Evolutionary conservation across 1,284 basidiomycete species (phyloP), one percentile per base, ranked within the genome.

Genomic region (Austroboletus rostrupii): DNA sequence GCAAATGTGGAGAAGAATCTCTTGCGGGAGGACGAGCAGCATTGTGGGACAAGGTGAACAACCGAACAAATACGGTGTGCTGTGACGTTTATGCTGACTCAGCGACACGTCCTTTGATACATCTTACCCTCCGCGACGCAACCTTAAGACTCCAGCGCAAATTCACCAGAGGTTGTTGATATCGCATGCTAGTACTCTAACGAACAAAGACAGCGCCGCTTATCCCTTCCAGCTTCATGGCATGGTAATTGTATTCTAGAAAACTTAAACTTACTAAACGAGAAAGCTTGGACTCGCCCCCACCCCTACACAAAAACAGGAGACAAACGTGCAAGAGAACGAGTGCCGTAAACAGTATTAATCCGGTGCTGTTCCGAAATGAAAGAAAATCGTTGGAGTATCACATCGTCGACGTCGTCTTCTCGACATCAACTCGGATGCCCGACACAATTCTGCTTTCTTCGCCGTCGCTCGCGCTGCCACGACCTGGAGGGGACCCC

Each of bases 401-500:
- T 67, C 53, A 81, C 69, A 80, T 75, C 44, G 70, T 72, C 45
- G 70, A 68, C 31, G 75, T 79, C 44, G 75, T 78, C 70, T 79
- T 81, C 68, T 86, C 82, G 28, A 86, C 76, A 47, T 85, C 77
- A n/a, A 86, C 76, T 53, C 79, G 71, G 53, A 87, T 83, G 3
- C 83, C 79, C 47, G 73, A 69, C 28, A 76, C 59, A 10, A 61
- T 62, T 26, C 49, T 50, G 0, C 9, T 28, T 35, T 54, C 64
- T 37, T 45, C 53, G n/a, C 54, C 60, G 19, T 71, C 70, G 43
- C 72, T 72, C 31, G 70, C 49, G 50, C 71, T 77, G 5, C 69
- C 67, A 9, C 65, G 57, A 49, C 63, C 58, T 32, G 59, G 58
- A 38, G 61, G 59, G 50, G 66, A 61, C 29, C 75, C 77, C 61